A percentile compares a stretch with the other conserved stretches of the same genome.
Evolutionary conservation across 2,329 filamentous ascomycete genomes (phyloP).

Genomic region (Stylonectria norvegica): DNA sequence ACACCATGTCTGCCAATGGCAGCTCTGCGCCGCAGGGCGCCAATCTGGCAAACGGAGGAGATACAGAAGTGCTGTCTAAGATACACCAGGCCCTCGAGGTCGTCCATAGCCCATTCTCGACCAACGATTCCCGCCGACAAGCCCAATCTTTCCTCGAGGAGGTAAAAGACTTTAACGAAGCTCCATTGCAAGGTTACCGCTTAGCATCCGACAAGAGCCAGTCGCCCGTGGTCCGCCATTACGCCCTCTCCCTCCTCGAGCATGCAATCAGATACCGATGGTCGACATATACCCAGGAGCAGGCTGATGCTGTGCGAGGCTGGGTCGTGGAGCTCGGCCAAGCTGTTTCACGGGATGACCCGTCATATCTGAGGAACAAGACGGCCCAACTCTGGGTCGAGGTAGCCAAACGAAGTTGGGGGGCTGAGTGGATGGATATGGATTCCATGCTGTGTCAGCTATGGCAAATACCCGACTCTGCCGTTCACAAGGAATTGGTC

Average conservation of each 20-base stretch:
- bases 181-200: conserved; percentile 79
- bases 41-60: conserved; percentile 36
- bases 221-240: conserved; percentile 82
- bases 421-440: conserved; percentile 91
- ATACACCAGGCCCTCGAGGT: conserved; percentile 84
- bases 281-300: conserved; percentile 65
- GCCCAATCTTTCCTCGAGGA: conserved; percentile 83
- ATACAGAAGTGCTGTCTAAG: conserved; percentile 52
- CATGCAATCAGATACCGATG: conserved; percentile 85
- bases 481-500: conserved; percentile 76
- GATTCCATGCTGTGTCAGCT: conserved; percentile 76
- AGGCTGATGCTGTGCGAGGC: conserved; percentile 64
- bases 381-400: conserved; percentile 93
- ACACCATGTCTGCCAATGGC: conserved; percentile 39
- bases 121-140: conserved; percentile 76
- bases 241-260: conserved; percentile 87
- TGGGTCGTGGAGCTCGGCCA: conserved; percentile 80
- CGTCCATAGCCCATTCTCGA: conserved; percentile 77
- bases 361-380: conserved; percentile 85
- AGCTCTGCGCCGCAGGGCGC: conserved; percentile 28
- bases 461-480: conserved; percentile 68
- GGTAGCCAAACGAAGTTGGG: conserved; percentile 89
- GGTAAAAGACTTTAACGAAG: conserved; percentile 74
- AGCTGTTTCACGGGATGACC: conserved; percentile 67
- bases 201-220: conserved; percentile 74